These are phyloP conservation scores for Colletotrichum echinochloae DNA, from an alignment of 2,329 filamentous ascomycete species.

Conservation along the genomic window DNA sequence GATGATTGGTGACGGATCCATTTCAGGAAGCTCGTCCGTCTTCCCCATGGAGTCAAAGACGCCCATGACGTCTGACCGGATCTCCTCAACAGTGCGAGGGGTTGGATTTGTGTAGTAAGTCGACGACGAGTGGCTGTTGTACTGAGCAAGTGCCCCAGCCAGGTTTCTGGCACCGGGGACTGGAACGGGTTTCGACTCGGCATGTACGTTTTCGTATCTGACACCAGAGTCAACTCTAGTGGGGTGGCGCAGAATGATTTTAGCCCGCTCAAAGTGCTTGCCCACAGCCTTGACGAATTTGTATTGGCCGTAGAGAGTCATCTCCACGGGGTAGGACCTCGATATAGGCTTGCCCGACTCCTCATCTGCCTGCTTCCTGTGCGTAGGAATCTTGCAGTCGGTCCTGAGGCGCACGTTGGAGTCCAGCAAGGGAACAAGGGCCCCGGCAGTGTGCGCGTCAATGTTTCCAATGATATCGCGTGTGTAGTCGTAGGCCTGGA, in stretches of 20 bases:
- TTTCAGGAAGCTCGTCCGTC: constrained; percentile 79
- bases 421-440: constrained; percentile 80
- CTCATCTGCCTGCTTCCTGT: constrained; percentile 74
- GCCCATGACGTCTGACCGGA: constrained; percentile 83
- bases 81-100: constrained; percentile 82
- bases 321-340: constrained; percentile 70
- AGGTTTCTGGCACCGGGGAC: constrained; percentile 49
- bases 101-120: constrained; percentile 47
- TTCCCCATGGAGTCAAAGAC: constrained; percentile 89
- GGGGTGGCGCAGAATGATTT: constrained; percentile 71
- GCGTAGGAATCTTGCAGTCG: constrained; percentile 76
- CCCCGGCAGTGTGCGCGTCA: constrained; percentile 74
- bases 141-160: constrained; percentile 33
- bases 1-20: constrained; percentile 73
- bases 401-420: constrained; percentile 74
- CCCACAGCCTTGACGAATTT: constrained; percentile 75
- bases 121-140: constrained; percentile 33
- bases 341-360: constrained; percentile 72
- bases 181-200: constrained; percentile 56
- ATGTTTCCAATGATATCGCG: constrained; percentile 81
- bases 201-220: constrained; percentile 83
- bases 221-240: constrained; percentile 71
- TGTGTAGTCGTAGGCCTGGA: constrained; percentile 80
- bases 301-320: constrained; percentile 84
- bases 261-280: constrained; percentile 72